Evolutionary conservation across 2,329 filamentous ascomycete species (phyloP), one percentile per base, ranked within the genome.

Genomic region (Trichoderma guizhouense): DNA sequence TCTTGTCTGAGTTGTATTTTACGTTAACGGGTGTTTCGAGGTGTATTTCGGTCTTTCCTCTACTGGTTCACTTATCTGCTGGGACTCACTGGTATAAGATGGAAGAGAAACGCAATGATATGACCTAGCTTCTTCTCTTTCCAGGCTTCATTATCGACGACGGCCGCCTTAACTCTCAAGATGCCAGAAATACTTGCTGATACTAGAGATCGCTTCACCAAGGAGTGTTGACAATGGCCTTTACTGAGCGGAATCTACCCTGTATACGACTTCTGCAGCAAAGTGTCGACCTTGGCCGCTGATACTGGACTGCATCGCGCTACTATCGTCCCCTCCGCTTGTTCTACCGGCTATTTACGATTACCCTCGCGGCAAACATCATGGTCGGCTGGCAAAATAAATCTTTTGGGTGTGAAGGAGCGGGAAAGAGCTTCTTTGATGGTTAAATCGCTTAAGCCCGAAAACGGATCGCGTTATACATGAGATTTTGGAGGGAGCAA

Each of bases 291-390:
- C 9, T 24, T 53, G 24, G 11, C 24, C 47, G 1, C 11, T 24
- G 21, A 51, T 6, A 7, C 9, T 53, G 9, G 47, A 24, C n/a
- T 53, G 21, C n/a, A 24, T 21, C 47, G 47, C 47, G 47, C 47
- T 3, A 24, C 3, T 2, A 15, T 34, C 26, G 28, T 5, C 7
- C 21, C 47, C 47, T 53, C 47, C 47, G 47, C 11, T 53, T 12
- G 47, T 2, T 24, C 7, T 53, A 12, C 47, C 47, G 47, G 47
- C 47, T 53, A 53, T 24, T 24, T 53, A 53, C 21, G 9, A 53
- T 53, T 53, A 53, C 47, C 18, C 21, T 53, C 47, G 21, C 47
- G 47, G 47, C 47, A 53, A 53, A 53, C 47, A 53, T 24, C n/a
- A 24, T 14, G 0, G 21, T 24, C 21, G 11, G n/a, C 47, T 24